Evolutionary conservation across 176 grass and related monocot genomes (phyloP), one percentile per base, ranked within the genome.

Genomic region (Avena sativa): DNA sequence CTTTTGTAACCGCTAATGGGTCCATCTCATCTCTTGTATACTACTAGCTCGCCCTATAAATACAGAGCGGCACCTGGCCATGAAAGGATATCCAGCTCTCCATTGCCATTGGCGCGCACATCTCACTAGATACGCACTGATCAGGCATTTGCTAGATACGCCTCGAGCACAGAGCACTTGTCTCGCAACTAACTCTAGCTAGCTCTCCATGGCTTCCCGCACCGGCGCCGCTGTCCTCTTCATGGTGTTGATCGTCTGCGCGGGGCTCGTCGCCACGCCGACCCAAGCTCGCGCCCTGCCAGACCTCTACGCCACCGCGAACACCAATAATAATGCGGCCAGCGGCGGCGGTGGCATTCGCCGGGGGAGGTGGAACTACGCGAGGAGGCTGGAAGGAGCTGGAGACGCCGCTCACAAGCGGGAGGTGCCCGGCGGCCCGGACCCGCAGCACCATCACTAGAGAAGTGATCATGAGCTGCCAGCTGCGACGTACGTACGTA

Each of bases 381-480:
- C 34, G 71, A 52, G 87, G 79, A 80, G 64, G 65, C 51, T 93
- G 81, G 36, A 81, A 14, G 75, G 56, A 11, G 46, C 9, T 43
- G 14, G 17, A 55, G 71, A 84, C 4, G 74, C 74, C 74, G 74
- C 16, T 32, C 26, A 51, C 65, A 96, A 96, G 85, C 92, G 87
- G 86, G 74, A 73, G 76, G 95, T 93, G 36, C 95, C 92, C 0
- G 88, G 95, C 21, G 92, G 95, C 28, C 95, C 95, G 7, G 90
- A 97, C 81, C 95, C 92, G 0, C 86, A 89, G 79, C 92, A 97
- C 84, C 95, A 97, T 84, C 75, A 46, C 81, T 92, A 91, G 87
- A 46, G 28, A 30, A 30, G 28, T 30, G 28, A 30, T 30, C 28
- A 30, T 30, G 28, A 30, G 28, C 28, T 30, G 28, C 28, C 28